These are phyloP conservation scores for Ceriops tagal DNA, from an alignment of 345 rosid genomes.

Conservation along the genomic window DNA sequence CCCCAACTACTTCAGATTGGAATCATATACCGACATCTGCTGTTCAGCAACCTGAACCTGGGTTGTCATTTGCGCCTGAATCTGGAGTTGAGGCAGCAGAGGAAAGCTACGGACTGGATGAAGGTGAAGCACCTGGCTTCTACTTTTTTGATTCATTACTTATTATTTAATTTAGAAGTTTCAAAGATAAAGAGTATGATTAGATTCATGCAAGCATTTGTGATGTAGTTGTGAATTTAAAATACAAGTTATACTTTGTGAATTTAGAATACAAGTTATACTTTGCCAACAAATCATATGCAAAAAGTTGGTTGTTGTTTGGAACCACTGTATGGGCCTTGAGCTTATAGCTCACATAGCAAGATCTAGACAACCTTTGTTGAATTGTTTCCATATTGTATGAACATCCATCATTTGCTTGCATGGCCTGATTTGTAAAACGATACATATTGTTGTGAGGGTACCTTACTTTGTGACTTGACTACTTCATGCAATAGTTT, in stretches of 20 bases:
- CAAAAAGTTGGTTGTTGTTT: constrained; percentile 4
- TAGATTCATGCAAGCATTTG: neutral
- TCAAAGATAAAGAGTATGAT: neutral
- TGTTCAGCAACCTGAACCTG: constrained; percentile 51
- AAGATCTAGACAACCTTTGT: neutral
- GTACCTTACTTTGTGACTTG: neutral
- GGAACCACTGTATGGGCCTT: neutral
- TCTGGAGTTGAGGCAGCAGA: constrained; percentile 30
- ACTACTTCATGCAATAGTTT: neutral
- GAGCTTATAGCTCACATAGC: neutral
- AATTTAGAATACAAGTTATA: too few species aligned
- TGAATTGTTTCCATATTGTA: neutral
- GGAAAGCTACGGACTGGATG: constrained; percentile 40
- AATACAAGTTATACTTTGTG: neutral
- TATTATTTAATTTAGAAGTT: neutral
- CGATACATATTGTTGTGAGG: neutral
- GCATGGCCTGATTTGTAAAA: neutral
- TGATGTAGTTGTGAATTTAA: neutral
- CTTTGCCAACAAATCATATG: neutral
- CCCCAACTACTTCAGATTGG: constrained; percentile 63
- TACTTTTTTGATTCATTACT: constrained; percentile 5
- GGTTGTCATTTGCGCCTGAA: constrained; percentile 41
- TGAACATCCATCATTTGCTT: neutral
- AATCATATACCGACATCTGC: constrained; percentile 37
- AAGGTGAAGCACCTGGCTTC: constrained; percentile 42